Evolutionary conservation across 441 rosid genomes (phyloP).

Genomic region (Metrosideros polymorpha): DNA sequence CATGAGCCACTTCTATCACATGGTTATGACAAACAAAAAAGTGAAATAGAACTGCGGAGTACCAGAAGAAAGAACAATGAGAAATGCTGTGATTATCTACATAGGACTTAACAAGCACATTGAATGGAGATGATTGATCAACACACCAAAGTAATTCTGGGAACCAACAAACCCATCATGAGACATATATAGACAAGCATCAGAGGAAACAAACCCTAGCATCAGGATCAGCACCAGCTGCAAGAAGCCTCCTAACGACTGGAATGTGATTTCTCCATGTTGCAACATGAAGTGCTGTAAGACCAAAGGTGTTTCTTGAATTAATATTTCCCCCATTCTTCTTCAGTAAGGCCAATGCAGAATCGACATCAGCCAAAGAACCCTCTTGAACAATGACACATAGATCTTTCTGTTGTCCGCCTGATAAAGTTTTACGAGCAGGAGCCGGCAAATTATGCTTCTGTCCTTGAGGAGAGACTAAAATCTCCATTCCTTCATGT

Average conservation of each 20-base stretch:
- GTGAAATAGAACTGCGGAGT: background rate
- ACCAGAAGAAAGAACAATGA: background rate
- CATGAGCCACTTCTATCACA: background rate
- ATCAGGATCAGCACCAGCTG: conserved; percentile 97
- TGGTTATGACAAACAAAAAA: background rate
- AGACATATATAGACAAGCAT: conserved; percentile 4
- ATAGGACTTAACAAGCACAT: background rate
- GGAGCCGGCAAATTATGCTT: conserved; percentile 43
- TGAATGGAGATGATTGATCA: background rate
- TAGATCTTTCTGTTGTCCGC: conserved; percentile 52
- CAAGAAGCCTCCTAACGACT: conserved; percentile 76
- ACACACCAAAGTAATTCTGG: background rate
- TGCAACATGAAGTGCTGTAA: conserved; percentile 90
- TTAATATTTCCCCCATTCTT: conserved; percentile 79
- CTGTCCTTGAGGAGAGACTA: conserved; percentile 52
- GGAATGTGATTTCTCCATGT: conserved; percentile 98
- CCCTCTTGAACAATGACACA: conserved; percentile 80
- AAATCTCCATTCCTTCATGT: conserved; percentile 33
- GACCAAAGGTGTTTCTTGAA: conserved; percentile 66
- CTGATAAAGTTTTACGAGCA: conserved; percentile 35
- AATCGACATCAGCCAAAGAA: conserved; percentile 78
- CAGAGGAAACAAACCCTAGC: conserved; percentile 53
- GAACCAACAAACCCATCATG: background rate
- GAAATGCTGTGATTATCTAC: background rate
- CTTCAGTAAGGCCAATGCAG: conserved; percentile 54